Base-by-base conservation (phyloP, 345 rosid genomes). In the Aquilaria yunnanensis region DNA sequence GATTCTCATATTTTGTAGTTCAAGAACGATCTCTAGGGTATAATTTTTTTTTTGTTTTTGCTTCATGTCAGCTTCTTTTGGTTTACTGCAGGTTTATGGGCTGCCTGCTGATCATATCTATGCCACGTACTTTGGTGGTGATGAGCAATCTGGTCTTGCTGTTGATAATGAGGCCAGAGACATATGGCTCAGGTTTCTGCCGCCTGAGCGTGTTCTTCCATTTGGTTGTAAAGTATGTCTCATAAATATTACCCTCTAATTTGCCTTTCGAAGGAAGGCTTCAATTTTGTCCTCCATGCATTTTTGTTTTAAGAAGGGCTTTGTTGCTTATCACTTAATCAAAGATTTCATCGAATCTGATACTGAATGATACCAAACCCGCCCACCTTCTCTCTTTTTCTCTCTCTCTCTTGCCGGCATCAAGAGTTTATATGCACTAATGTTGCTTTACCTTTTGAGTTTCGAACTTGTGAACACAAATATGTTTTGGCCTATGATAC, bases 61-160 rank as follows among this genome's bases (percentile, higher is more conserved):
- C 23, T 23, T 23, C 23, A 23, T 23, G 23, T 23, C 23, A 23
- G 1, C 23, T 31, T 55, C 51, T 32, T 23, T 47, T 56, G 43
- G 47, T 67, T n/a, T 64, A 30, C 37, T 59, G 51, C 70, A 87
- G 97, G 93, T 90, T 49, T 94, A 88, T 70, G 66, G 84, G 51
- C 73, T 94, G 50, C 99, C 97, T 1, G 23, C 74, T 33, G 90
- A 94, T 64, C 82, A 93, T 49, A 62, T 94, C 61, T 94, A 94
- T 68, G 99, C 99, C 6, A 94, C 99, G 6, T 94, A 94, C 75
- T 94, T 94, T 58, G 96, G 96, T n/a, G 99, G 99, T 61, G 99
- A 90, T 77, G 96, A 88, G 67, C 78, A 80, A 67, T 82, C 78
- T 69, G 96, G 97, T 62, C 91, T 94, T 64, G 80, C 84, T 59